Evolutionary conservation across 2,329 filamentous ascomycete genomes (phyloP).

Genomic region (Arthrocladium fulminans): DNA sequence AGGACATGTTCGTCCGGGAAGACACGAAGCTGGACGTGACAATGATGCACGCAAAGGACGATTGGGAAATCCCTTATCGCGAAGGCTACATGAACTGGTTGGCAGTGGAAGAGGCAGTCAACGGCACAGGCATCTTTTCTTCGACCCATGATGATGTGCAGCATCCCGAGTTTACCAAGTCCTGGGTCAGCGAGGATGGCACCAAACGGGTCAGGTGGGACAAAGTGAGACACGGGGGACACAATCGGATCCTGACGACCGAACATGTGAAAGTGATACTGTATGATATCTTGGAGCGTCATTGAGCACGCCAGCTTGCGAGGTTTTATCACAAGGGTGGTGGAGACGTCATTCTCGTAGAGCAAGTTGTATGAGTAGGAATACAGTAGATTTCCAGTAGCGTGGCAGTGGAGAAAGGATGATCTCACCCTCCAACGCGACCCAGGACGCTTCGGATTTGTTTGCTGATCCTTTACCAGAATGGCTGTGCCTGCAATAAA

Average conservation of each 20-base stretch:
- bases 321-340: background rate
- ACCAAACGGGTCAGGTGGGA: slow-evolving; percentile 37
- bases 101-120: slow-evolving; percentile 23
- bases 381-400: no score
- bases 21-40: slow-evolving; percentile 52
- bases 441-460: no score
- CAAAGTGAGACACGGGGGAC: slow-evolving; percentile 35
- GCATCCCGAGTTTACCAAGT: slow-evolving; percentile 14
- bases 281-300: slow-evolving; percentile 8
- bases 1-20: slow-evolving; percentile 47
- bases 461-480: no score
- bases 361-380: no score
- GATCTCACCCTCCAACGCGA: no score
- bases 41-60: slow-evolving; percentile 71
- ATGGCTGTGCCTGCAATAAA: no score
- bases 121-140: slow-evolving; percentile 19
- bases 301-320: background rate
- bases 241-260: slow-evolving; percentile 20
- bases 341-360: background rate
- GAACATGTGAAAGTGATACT: slow-evolving; percentile 20
- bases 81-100: slow-evolving; percentile 35
- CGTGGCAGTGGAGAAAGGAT: no score
- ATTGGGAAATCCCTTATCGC: slow-evolving; percentile 69
- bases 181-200: slow-evolving; percentile 22
- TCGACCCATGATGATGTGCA: slow-evolving; percentile 16